phyloP scores from a whole-genome alignment of 306 rosid genomes.

The barrel medic (Medicago truncatula) region DNA sequence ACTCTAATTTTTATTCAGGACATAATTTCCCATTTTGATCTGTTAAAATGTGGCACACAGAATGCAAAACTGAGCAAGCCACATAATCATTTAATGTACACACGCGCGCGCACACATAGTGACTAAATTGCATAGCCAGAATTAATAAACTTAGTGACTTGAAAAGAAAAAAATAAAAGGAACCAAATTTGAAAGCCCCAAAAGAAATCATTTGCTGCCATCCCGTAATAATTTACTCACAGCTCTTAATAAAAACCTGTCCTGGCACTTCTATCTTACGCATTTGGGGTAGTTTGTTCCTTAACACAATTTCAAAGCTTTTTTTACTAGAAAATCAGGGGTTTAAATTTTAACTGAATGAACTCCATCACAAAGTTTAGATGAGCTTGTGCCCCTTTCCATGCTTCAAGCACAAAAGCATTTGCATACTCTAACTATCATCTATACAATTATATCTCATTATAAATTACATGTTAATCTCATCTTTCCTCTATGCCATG shows the following conservation, averaged over 20 bases:
- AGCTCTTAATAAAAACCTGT: not conserved
- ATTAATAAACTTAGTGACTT: not conserved
- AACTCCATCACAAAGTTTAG: constrained; percentile 18
- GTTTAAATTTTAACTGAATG: constrained; percentile 9
- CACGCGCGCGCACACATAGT: too few relatives aligned
- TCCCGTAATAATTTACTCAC: not conserved
- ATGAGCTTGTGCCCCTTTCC: constrained; percentile 22
- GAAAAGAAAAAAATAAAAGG: not conserved
- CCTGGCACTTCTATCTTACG: constrained; percentile 1
- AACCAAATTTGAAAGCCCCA: not conserved
- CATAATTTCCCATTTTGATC: not conserved
- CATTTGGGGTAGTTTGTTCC: constrained; percentile 11
- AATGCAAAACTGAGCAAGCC: constrained; percentile 4
- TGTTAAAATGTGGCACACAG: not conserved
- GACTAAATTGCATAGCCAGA: not conserved
- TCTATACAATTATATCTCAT: not conserved
- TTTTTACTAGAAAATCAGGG: not conserved
- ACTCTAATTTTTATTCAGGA: not conserved
- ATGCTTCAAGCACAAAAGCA: constrained; percentile 25
- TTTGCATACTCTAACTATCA: constrained; percentile 14
- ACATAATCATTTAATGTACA: not conserved
- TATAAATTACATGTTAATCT: too few relatives aligned
- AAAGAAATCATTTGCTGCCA: not conserved
- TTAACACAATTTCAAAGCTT: constrained; percentile 2
- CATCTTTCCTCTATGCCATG: too few relatives aligned